Base-by-base conservation (phyloP, 139 green algal species). In the Chlorella sp. region DNA sequence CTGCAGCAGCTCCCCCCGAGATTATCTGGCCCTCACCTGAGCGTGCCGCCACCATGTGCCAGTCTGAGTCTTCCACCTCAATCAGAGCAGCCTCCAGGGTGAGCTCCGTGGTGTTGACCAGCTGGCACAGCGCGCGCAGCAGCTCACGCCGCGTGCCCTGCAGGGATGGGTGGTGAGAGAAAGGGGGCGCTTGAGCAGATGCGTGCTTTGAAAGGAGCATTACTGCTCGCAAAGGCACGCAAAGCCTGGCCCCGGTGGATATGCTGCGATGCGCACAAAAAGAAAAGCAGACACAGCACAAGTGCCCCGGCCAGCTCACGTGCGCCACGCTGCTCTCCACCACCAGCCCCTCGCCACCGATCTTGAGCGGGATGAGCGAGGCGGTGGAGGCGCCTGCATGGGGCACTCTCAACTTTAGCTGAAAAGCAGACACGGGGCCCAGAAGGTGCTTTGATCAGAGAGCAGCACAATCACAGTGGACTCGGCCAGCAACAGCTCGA, bases 41-140 rank as follows among this genome's bases (percentile, higher is more conserved):
- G 16, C 78, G 62, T 2, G 86, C 56, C 30, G 86, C 78, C 84
- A 90, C 85, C 84, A 87, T 34, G 39, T 86, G 75, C 91, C 87
- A 94, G 67, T 74, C 81, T 5, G 13, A 56, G 62, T 93, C 88
- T 65, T 87, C 81, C 36, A 85, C 83, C 13, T 88, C 83, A 70
- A 90, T 83, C 56, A 95, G 74, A 26, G 82, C 81, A 18, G 93
- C 91, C 83, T 97, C 92, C 78, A 98, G 85, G 11, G 85, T 17
- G 28, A 96, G 82, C 60, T 90, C 82, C 2, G 89, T 95, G 65
- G 72, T 70, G 84, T 98, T 98, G 73, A 88, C 47, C 1, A 98
- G 65, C 62, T 93, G 85, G 57, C 90, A 95, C 80, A 97, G 90
- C 47, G 84, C 88, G 32, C 95, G 94, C 64, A 98, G 91, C 69